Base-by-base conservation (phyloP, 1,139 yeast species). In the Zygoascus meyerae region DNA sequence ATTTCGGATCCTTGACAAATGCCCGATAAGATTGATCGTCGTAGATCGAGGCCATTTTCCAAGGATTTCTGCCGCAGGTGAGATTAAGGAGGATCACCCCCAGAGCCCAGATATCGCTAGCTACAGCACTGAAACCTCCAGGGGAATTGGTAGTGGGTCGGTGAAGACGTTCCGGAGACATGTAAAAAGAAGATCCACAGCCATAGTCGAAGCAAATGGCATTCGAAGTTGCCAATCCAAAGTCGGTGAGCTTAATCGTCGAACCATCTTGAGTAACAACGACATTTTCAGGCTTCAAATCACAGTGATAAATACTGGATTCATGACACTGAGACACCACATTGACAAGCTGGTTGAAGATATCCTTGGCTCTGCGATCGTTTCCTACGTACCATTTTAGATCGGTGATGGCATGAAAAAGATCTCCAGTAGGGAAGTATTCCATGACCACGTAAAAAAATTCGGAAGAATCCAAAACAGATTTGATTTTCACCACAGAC, bases 21-120 rank as follows among this genome's bases (percentile, higher is more conserved):
- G 77, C 77, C 47, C 67, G 66, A 61, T 76, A 81, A 0, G 84
- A 77, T 40, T 37, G 69, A 58, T 81, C 86, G 40, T 76, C 77
- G 5, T 65, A 64, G 34, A 77, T 67, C 45, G 83, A 75, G 3
- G 96, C 95, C 55, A 82, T 79, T 47, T 87, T 78, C 97, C 97
- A 89, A 15, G 97, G 96, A 60, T 89, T 89, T 62, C 95, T 75
- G 40, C 87, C 81, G 57, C 95, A 86, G 11, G 86, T 75, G 45
- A 89, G 72, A 61, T 89, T 89, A 52, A 89, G 79, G 49, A 89
- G 70, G 32, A 89, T 80, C 28, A 89, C 82, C 2, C 94, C 95
- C 46, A 89, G 69, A 1, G 95, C 84, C 97, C 97, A 89, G 26
- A 86, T 77, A 62, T 89, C 97, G 44, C 92, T 89, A 8, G 86